Percentiles rank a stretch among this genome's conserved stretches.
phyloP scores from a whole-genome alignment of 768 basidiomycete genomes.

The Nidula microcarpa region DNA sequence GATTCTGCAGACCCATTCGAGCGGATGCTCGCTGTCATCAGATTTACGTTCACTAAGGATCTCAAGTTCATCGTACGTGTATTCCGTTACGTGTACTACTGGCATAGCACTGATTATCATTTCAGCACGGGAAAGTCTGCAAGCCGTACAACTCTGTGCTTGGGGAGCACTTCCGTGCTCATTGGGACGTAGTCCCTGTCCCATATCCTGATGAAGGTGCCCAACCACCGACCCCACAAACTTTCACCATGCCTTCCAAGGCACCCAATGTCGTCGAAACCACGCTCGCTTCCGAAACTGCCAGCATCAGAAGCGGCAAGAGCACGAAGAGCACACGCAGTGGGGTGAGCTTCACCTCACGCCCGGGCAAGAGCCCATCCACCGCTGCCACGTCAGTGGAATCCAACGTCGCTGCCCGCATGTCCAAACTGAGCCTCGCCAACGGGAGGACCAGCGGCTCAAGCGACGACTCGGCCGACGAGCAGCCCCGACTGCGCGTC shows the following conservation, averaged over 20 bases:
- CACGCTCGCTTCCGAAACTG: conserved; percentile 38
- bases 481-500: conserved; percentile 28
- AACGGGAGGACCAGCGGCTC: conserved; percentile 20
- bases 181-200: conserved; percentile 78
- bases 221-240: conserved; percentile 42
- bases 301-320: conserved; percentile 55
- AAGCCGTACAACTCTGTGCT: conserved; percentile 91
- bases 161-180: conserved; percentile 85
- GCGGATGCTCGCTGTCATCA: conserved; percentile 88
- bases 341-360: conserved; percentile 52
- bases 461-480: conserved; percentile 8
- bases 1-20: conserved; percentile 91
- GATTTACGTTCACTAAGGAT: conserved; percentile 90
- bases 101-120: conserved; percentile 1
- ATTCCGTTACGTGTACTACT: neutral
- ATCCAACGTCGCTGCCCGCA: conserved; percentile 45
- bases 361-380: conserved; percentile 46
- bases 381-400: conserved; percentile 46
- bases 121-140: conserved; percentile 85
- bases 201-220: conserved; percentile 44
- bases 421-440: conserved; percentile 60
- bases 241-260: conserved; percentile 26
- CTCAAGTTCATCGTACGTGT: conserved; percentile 82
- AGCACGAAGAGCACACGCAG: conserved; percentile 63
- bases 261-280: conserved; percentile 13